Evolutionary conservation across 768 basidiomycete genomes (phyloP), one percentile per base, ranked within the genome.

Genomic region (Coprinellus micaceus): DNA sequence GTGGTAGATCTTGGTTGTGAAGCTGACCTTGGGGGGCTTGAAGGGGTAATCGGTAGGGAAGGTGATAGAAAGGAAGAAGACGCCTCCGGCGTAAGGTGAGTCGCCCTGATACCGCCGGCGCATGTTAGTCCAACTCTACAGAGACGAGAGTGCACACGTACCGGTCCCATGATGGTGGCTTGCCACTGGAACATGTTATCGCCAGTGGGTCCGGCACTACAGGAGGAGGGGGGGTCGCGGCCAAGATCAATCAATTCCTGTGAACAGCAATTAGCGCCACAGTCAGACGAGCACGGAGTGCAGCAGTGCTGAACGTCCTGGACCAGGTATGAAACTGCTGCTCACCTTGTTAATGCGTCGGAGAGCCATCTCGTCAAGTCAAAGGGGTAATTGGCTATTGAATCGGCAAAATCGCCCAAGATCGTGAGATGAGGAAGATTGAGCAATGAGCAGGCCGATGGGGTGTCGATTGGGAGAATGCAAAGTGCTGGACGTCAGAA

Each of bases 131-230:
- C 69, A 55, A 49, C 26, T 19, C 41, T 49, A 54, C 26, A 53
- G 48, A 44, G n/a, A 43, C 50, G 46, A 55, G 28, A 40, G 24
- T 36, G 19, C 26, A 53, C 24, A 79, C 94, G 72, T 68, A 96
- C 95, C 57, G 96, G 96, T 41, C 96, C 96, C 96, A 98, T 98
- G 72, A 98, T 98, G 63, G 96, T 98, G 59, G 96, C 96, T 73
- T 98, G 94, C 96, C 95, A 98, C 71, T 94, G 87, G 81, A 98
- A 99, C 86, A 98, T 88, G 76, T 98, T 95, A 70, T 98, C 95
- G 52, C 93, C 93, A 58, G 89, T 94, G 43, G 97, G 97, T 52
- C 97, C 97, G 65, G 97, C 97, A 66, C 93, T 95, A 88, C 97
- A 99, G 56, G 97, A 98, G 53, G 95, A 94, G 64, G 97, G 97